Percentiles rank a stretch among this genome's conserved stretches.
phyloP scores from a whole-genome alignment of 2,329 filamentous ascomycete genomes.

The Amesomyces nigricolor region DNA sequence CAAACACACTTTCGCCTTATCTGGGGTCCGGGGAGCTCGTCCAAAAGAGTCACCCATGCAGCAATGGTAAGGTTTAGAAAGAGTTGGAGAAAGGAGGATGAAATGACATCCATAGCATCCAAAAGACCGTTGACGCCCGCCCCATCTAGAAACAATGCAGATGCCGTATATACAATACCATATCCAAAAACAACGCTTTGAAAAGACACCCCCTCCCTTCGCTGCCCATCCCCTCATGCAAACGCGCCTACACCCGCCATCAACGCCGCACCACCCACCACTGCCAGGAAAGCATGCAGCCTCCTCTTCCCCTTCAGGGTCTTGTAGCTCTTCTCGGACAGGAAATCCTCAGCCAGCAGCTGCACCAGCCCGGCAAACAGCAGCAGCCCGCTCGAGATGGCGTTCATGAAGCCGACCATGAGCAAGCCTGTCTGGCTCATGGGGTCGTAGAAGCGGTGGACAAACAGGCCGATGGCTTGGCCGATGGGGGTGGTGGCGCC shows the following conservation, averaged over 20 bases:
- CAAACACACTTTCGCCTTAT: too few relatives aligned
- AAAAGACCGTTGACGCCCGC: too few relatives aligned
- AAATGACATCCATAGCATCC: too few relatives aligned
- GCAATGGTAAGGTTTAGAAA: too few relatives aligned
- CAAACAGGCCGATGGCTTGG: constrained; percentile 72
- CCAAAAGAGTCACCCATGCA: too few relatives aligned
- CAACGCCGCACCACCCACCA: constrained; percentile 57
- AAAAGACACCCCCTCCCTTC: background rate
- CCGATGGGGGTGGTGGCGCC: constrained; percentile 74
- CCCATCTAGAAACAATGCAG: too few relatives aligned
- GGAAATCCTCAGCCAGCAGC: constrained; percentile 77
- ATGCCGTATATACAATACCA: background rate
- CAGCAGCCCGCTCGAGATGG: constrained; percentile 72
- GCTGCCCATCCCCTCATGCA: constrained; percentile 41
- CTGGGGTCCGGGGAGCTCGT: too few relatives aligned
- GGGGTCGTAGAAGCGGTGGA: constrained; percentile 77
- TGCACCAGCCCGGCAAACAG: constrained; percentile 81
- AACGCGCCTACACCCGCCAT: constrained; percentile 72
- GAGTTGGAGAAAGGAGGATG: too few relatives aligned
- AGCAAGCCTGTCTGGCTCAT: constrained; percentile 68
- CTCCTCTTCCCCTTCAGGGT: constrained; percentile 57
- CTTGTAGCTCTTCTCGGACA: constrained; percentile 69
- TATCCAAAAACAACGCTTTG: background rate
- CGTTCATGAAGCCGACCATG: constrained; percentile 84
- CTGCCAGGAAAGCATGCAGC: constrained; percentile 56